phyloP scores from a whole-genome alignment of 2,329 filamentous ascomycete genomes.

The Neonectria magnoliae region DNA sequence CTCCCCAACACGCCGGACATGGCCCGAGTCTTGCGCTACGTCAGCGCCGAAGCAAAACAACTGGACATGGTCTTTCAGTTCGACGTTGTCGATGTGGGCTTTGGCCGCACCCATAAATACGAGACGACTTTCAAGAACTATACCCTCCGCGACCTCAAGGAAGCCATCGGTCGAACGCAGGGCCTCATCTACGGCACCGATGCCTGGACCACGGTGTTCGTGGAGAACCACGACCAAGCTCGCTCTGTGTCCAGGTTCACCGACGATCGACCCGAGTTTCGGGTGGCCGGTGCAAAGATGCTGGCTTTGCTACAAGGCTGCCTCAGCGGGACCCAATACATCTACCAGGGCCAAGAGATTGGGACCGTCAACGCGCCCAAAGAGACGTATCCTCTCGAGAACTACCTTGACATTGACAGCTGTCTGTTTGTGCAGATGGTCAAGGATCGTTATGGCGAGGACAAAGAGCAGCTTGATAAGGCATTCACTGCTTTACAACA shows the following conservation, averaged over 20 bases:
- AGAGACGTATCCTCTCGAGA: constrained; percentile 68
- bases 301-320: constrained; percentile 63
- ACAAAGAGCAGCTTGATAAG: constrained; percentile 49
- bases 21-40: constrained; percentile 66
- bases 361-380: constrained; percentile 70
- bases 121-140: constrained; percentile 59
- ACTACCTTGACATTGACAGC: constrained; percentile 60
- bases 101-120: constrained; percentile 61
- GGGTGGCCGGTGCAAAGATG: constrained; percentile 65
- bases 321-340: constrained; percentile 69
- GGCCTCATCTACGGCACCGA: constrained; percentile 62
- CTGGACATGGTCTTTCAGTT: constrained; percentile 78
- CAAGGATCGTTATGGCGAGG: constrained; percentile 42
- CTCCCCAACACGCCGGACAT: constrained; percentile 70
- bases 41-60: constrained; percentile 66
- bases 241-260: constrained; percentile 66
- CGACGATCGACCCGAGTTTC: constrained; percentile 58
- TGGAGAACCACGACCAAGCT: constrained; percentile 73
- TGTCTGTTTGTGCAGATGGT: constrained; percentile 52
- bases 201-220: constrained; percentile 71
- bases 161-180: constrained; percentile 60
- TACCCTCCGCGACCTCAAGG: constrained; percentile 59
- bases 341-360: constrained; percentile 76
- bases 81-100: constrained; percentile 70
- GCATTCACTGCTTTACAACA: constrained; percentile 46